A percentile compares a stretch with the other conserved stretches of the same genome.
Conservation (phyloP, 192 early-diverging fungal genomes). For the Coemansia asiatica region DNA sequence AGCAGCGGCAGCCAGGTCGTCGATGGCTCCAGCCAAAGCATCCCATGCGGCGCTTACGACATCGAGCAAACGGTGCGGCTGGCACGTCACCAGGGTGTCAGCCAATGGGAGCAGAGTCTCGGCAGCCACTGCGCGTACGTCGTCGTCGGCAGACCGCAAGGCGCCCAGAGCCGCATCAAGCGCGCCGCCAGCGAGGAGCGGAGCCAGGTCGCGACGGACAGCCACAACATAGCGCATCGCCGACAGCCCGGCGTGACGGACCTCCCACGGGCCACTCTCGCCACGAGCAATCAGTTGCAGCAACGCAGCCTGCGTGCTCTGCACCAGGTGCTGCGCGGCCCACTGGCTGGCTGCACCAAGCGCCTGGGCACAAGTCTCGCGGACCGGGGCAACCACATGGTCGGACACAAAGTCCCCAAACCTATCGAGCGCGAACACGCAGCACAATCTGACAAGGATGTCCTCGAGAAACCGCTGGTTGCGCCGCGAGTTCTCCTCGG, state of each 20-base stretch:
- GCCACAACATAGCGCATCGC: constrained; percentile 95
- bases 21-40: constrained; percentile 80
- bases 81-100: constrained; percentile 69
- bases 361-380: constrained; percentile 89
- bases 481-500: constrained; percentile 59
- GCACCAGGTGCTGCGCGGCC: constrained; percentile 59
- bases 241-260: constrained; percentile 85
- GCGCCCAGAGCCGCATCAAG: constrained; percentile 83
- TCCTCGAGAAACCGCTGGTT: constrained; percentile 88
- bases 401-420: constrained; percentile 97
- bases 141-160: constrained; percentile 86
- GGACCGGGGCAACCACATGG: constrained; percentile 91
- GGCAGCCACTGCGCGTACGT: constrained; percentile 90
- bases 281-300: constrained; percentile 58
- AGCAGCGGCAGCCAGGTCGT: constrained; percentile 92
- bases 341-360: constrained; percentile 72
- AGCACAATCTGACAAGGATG: constrained; percentile 82
- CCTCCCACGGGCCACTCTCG: constrained; percentile 69
- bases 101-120: constrained; percentile 86
- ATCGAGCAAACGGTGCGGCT: constrained; percentile 66
- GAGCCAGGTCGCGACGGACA: constrained; percentile 82
- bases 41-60: constrained; percentile 85
- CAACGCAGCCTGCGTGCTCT: constrained; percentile 58
- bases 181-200: constrained; percentile 68
- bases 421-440: constrained; percentile 91